phyloP scores from a whole-genome alignment of 768 basidiomycete species.

The Podaxis sp. region DNA sequence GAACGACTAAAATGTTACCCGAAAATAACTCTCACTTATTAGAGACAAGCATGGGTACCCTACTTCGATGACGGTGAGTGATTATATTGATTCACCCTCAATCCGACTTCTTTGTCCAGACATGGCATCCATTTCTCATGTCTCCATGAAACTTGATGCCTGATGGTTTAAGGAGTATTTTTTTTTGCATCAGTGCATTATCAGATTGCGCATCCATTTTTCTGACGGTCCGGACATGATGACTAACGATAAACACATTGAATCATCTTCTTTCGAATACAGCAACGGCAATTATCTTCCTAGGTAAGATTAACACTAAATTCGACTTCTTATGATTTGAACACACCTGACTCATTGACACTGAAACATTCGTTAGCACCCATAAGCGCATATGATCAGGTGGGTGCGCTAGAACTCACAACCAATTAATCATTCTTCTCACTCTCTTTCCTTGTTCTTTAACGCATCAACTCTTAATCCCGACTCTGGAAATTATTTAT shows the following conservation, averaged over 20 bases:
- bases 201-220: background rate
- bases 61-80: slow-evolving; percentile 80
- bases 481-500: background rate
- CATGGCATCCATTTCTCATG: background rate
- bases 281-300: slow-evolving; percentile 85
- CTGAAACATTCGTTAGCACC: slow-evolving; percentile 46
- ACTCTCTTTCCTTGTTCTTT: background rate
- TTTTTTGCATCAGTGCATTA: background rate
- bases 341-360: background rate
- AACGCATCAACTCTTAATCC: background rate
- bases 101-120: background rate
- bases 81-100: slow-evolving; percentile 1
- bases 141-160: background rate
- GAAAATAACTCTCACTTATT: slow-evolving; percentile 9
- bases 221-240: background rate
- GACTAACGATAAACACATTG: background rate
- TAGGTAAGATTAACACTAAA: slow-evolving; percentile 32
- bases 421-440: background rate
- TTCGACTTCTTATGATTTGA: background rate
- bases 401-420: slow-evolving; percentile 22
- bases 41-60: slow-evolving; percentile 82
- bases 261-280: slow-evolving; percentile 11
- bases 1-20: slow-evolving; percentile 3
- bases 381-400: slow-evolving; percentile 87
- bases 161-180: background rate